Percentiles rank a stretch among this genome's conserved stretches.
Evolutionary conservation across 208 protist genomes (phyloP).

Genomic region (Trypanosoma scelopori): DNA sequence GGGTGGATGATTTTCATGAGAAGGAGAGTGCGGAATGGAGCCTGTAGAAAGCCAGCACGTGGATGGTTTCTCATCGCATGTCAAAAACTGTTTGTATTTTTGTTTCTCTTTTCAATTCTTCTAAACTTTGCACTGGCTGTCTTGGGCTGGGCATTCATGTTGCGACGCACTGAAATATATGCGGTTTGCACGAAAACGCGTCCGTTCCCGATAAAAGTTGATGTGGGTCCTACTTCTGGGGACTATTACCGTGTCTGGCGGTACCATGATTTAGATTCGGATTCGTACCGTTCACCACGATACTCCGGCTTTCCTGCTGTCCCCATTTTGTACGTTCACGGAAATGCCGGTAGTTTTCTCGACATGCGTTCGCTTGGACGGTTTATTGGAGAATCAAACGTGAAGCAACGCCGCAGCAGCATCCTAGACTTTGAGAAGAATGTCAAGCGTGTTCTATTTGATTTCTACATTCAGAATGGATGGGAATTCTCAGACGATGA

Average conservation of each 20-base stretch:
- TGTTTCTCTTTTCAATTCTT: too few relatives aligned
- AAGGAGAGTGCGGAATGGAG: too few relatives aligned
- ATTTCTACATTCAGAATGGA: slow-evolving; percentile 18
- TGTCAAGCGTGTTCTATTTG: slow-evolving; percentile 38
- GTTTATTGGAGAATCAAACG: slow-evolving; percentile 65
- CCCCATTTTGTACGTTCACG: slow-evolving; percentile 75
- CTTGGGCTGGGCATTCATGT: slow-evolving; percentile 49
- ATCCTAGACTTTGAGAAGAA: slow-evolving; percentile 35
- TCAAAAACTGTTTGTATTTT: too few relatives aligned
- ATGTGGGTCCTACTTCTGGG: slow-evolving; percentile 36
- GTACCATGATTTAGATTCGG: slow-evolving; percentile 63
- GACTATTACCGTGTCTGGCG: slow-evolving; percentile 60
- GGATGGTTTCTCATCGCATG: too few relatives aligned
- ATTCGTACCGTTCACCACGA: slow-evolving; percentile 38
- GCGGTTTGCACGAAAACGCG: slow-evolving; percentile 54
- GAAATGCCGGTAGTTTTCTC: slow-evolving; percentile 78
- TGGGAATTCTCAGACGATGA: slow-evolving; percentile 29
- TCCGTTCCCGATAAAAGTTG: slow-evolving; percentile 43
- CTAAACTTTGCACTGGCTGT: slow-evolving; percentile 36
- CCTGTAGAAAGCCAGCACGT: too few relatives aligned
- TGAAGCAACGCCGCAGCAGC: slow-evolving; percentile 34
- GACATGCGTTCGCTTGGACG: slow-evolving; percentile 69
- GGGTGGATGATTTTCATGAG: too few relatives aligned
- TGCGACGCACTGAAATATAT: slow-evolving; percentile 47
- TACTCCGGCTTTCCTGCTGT: slow-evolving; percentile 35